Evolutionary conservation across 2,329 filamentous ascomycete species (phyloP), one percentile per base, ranked within the genome.

Genomic region (Nemania bipapillata): DNA sequence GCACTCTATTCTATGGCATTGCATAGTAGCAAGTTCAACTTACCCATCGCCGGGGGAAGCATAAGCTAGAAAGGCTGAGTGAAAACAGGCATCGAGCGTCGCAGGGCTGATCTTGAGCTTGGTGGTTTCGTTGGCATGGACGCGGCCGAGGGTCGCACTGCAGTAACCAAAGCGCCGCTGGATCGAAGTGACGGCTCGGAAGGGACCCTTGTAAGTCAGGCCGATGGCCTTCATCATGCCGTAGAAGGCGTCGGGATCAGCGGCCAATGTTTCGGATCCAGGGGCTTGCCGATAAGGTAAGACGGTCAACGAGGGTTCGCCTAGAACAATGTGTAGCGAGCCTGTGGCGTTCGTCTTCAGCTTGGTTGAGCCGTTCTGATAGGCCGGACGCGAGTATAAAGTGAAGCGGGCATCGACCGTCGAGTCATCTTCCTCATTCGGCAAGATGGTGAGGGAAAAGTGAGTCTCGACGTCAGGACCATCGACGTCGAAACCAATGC

Each of bases 61-160:
- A 26, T 81, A 80, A 0, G 81, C 76, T n/a, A 80, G 75, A 61
- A 83, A 84, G 0, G 81, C 80, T 0, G 81, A 78, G 55, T 84
- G 82, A 6, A 84, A 77, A 63, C 81, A 83, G 22, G 74, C 77
- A 55, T 84, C 82, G 8, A 84, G 73, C 0, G 79, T 82, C 0
- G 81, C 82, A 1, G 82, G 82, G 65, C 81, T 83, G 28, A 81
- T 70, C 3, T 67, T 53, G 11, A 84, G 65, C 0, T 49, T 60
- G 0, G 81, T 83, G 0, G 79, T 79, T 30, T 84, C 82, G 4
- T 78, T 74, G 0, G 70, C 22, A 47, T 83, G 82, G 11, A 65
- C 45, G n/a, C 75, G 70, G 35, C 65, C 68, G n/a, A 82, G 70
- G 0, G 69, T 77, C 0, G 77, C 78, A 5, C 77, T 75, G 1